These are phyloP conservation scores for Diaporthe amygdali DNA, from an alignment of 2,329 filamentous ascomycete species.

Conservation along the genomic window DNA sequence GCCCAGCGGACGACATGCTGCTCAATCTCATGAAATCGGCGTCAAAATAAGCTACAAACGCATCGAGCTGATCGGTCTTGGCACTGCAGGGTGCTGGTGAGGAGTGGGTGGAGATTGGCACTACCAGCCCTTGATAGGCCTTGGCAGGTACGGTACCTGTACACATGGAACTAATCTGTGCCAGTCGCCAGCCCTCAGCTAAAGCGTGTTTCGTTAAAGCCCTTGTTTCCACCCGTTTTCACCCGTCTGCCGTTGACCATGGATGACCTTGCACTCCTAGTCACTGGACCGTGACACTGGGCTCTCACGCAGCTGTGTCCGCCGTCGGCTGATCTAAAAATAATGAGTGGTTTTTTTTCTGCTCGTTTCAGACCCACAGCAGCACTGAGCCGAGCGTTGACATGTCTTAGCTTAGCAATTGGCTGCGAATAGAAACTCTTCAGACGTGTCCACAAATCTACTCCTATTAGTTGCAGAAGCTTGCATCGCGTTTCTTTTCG, in stretches of 20 bases:
- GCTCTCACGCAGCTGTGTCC: background rate
- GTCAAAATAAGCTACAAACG: background rate
- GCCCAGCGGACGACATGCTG: background rate
- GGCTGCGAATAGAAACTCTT: background rate
- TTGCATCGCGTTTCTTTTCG: background rate
- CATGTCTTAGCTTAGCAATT: too few relatives aligned
- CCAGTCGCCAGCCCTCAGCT: background rate
- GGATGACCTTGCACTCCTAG: background rate
- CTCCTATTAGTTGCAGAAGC: background rate
- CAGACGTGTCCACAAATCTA: background rate
- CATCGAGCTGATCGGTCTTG: background rate
- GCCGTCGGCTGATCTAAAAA: background rate
- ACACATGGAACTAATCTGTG: background rate
- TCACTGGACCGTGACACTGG: background rate
- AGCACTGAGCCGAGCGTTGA: too few relatives aligned
- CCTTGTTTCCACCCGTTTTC: background rate
- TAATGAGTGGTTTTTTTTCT: background rate
- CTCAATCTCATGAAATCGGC: background rate
- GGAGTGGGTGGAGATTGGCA: background rate
- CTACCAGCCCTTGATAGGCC: background rate
- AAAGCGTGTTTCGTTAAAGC: background rate
- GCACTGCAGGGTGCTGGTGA: background rate
- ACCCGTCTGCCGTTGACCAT: background rate
- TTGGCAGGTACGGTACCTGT: background rate
- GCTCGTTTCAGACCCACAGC: background rate